phyloP scores from a whole-genome alignment of 495 filamentous ascomycete species.

The Penicillium steckii region DNA sequence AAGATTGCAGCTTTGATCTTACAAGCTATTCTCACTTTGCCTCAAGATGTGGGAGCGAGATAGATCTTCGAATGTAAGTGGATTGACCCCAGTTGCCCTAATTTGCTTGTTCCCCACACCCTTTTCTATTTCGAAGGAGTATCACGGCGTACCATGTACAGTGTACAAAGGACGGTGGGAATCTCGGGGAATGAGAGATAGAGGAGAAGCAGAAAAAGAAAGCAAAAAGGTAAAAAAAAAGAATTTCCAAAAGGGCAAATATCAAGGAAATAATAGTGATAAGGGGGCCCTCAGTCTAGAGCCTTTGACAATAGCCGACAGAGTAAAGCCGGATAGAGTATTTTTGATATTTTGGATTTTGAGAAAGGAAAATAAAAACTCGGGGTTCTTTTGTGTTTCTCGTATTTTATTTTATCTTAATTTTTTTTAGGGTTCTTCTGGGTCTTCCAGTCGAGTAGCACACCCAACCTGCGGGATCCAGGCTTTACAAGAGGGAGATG shows the following conservation, averaged over 20 bases:
- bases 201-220: neutral
- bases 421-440: neutral
- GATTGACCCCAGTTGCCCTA: neutral
- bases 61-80: neutral
- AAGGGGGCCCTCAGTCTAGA: no score
- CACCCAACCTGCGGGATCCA: slow-evolving; percentile 24
- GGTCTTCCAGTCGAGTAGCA: slow-evolving; percentile 5
- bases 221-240: neutral
- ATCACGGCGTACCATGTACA: no score
- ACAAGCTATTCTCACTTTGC: neutral
- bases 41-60: neutral
- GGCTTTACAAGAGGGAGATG: slow-evolving; percentile 22
- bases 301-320: no score
- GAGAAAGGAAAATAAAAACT: no score
- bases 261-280: neutral
- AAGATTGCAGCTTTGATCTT: neutral
- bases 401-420: slow-evolving; percentile 9
- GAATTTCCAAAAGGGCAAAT: slow-evolving; percentile 1
- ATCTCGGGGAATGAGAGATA: neutral
- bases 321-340: neutral
- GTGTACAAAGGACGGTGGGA: neutral
- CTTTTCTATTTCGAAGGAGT: neutral
- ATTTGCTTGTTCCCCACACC: neutral
- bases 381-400: no score
- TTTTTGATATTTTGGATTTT: no score